These are phyloP conservation scores for Epichloe sibirici DNA, from an alignment of 2,329 filamentous ascomycete species.

Conservation along the genomic window DNA sequence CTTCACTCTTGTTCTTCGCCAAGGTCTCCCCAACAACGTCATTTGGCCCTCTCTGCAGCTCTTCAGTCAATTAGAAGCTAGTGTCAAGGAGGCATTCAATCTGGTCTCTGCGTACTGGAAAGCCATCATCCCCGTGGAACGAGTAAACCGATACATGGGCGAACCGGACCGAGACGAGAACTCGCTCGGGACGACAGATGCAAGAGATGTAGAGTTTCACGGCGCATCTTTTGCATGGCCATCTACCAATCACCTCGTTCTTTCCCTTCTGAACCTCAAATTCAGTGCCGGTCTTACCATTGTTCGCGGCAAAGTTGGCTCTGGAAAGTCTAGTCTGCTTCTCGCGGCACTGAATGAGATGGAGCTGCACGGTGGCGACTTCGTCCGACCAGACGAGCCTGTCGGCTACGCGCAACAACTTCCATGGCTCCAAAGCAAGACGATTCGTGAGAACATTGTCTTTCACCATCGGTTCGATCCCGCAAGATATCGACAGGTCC, in stretches of 20 bases:
- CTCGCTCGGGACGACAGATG: constrained; percentile 22
- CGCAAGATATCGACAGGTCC: constrained; percentile 42
- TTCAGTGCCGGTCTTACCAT: constrained; percentile 41
- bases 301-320: constrained; percentile 46
- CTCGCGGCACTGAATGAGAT: constrained; percentile 50
- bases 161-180: constrained; percentile 63
- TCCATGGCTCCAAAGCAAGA: constrained; percentile 55
- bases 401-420: constrained; percentile 47
- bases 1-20: constrained; percentile 60
- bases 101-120: constrained; percentile 69
- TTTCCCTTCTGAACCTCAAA: constrained; percentile 32
- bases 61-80: constrained; percentile 62
- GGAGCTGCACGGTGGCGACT: constrained; percentile 47
- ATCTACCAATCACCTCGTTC: constrained; percentile 42
- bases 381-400: constrained; percentile 34
- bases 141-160: constrained; percentile 76
- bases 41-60: constrained; percentile 80
- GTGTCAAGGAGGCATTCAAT: constrained; percentile 61
- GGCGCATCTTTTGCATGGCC: constrained; percentile 72
- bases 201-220: constrained; percentile 38
- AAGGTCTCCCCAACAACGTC: constrained; percentile 61
- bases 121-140: constrained; percentile 66
- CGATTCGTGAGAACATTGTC: constrained; percentile 51
- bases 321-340: constrained; percentile 49
- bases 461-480: constrained; percentile 47